Evolutionary conservation across 176 grass and related monocot genomes (phyloP), one percentile per base, ranked within the genome.

Genomic region (Oryza glumipatula): DNA sequence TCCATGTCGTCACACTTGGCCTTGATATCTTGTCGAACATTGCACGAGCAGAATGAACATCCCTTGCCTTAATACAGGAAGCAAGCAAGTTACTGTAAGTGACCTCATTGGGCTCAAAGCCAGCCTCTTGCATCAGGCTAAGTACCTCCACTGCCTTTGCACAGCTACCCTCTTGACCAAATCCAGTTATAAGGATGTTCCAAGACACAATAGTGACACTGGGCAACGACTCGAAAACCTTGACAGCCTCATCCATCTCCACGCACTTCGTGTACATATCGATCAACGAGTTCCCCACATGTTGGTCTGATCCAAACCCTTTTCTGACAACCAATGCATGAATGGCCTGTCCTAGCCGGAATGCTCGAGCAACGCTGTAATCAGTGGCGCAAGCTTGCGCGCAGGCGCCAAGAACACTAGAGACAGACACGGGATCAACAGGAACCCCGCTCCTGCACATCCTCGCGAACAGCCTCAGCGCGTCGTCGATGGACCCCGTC

Each of bases 141-240:
- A 97, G 68, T 51, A 91, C 39, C 72, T 80, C 83, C 67, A 86
- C 79, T 4, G 90, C 88, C 77, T 87, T 91, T 9, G 68, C 81
- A 71, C 74, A 60, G 44, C 86, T 74, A 63, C 86, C 86, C 48
- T 51, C 76, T 71, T 91, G 92, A 36, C 90, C 90, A 66, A 87
- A 94, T 76, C 90, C 92, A 73, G 92, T 81, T 84, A 97, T 91
- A 83, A 97, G 67, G 77, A 94, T 94, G 86, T 97, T 97, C 88
- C 92, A 97, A 64, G 95, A 97, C 39, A 97, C 90, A 19, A 93
- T 81, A 69, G 73, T 97, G 70, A 91, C 6, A 38, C 21, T 73
- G 56, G 83, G 78, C 81, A 94, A 52, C 15, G 82, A 74, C 35
- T 85, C 65, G 22, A 97, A 97, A 46, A 89, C 84, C 82, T 81